Conservation (phyloP, 108 stramenopile species). For the Fistulifera solaris region DNA sequence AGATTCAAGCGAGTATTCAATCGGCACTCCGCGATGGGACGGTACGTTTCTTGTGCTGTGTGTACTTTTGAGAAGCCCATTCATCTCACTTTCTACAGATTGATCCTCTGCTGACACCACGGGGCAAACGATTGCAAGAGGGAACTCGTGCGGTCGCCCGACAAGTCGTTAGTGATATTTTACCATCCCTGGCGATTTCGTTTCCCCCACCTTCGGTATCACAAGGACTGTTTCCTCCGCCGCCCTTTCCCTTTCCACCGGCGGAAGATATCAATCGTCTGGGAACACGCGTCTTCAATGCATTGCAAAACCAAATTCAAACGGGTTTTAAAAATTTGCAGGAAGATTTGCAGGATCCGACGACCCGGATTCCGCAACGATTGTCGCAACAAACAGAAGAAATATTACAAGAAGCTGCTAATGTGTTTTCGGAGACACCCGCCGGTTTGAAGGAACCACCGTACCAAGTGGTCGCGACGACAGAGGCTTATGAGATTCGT, state of each 20-base stretch:
- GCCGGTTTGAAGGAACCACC: conserved; percentile 68
- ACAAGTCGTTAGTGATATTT: conserved; percentile 71
- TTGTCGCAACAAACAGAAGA: conserved; percentile 58
- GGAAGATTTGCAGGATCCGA: conserved; percentile 62
- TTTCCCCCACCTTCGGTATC: conserved; percentile 2
- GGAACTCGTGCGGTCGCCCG: conserved; percentile 75
- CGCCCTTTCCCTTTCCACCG: conserved; percentile 27
- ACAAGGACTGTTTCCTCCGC: conserved; percentile 5
- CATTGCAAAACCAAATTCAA: conserved; percentile 55
- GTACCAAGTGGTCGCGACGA: conserved; percentile 46
- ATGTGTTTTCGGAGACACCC: conserved; percentile 74
- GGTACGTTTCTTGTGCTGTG: too few species aligned
- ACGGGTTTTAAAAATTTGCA: conserved; percentile 55
- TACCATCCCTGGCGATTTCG: conserved; percentile 44
- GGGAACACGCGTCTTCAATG: conserved; percentile 42
- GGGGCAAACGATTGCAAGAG: conserved; percentile 56
- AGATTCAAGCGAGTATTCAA: conserved; percentile 63
- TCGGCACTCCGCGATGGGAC: conserved; percentile 56
- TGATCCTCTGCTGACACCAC: conserved; percentile 70
- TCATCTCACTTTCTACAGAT: conserved; percentile 29
- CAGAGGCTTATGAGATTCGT: conserved; percentile 75
- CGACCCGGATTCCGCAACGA: conserved; percentile 47
- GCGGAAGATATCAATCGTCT: conserved; percentile 26
- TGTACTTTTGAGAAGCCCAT: too few species aligned
- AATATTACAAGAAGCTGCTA: conserved; percentile 54